These are phyloP conservation scores for Saccharomyces jurei DNA, from an alignment of 805 yeast genomes.

Conservation along the genomic window DNA sequence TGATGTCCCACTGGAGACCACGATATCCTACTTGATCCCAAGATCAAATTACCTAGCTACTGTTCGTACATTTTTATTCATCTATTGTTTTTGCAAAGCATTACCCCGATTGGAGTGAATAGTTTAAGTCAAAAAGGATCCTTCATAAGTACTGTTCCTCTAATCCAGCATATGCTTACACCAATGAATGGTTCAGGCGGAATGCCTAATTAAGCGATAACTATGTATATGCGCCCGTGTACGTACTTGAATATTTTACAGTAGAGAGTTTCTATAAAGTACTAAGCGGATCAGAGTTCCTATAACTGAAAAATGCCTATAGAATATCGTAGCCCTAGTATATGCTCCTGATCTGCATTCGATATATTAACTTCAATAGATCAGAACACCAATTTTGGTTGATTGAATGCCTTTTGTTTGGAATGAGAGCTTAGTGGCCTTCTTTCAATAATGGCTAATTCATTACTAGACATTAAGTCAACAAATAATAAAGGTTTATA, in stretches of 20 bases:
- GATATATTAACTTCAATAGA: neutral
- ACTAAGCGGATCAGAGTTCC: neutral
- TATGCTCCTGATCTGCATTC: neutral
- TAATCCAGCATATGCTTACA: neutral
- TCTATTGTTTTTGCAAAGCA: neutral
- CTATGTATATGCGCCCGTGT: neutral
- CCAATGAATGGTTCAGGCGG: neutral
- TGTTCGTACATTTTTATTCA: neutral
- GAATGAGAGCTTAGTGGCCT: slow-evolving; percentile 51
- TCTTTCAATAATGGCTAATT: slow-evolving; percentile 68
- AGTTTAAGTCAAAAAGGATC: neutral
- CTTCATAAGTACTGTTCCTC: neutral
- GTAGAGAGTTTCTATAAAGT: neutral
- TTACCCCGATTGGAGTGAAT: neutral
- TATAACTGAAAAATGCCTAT: neutral
- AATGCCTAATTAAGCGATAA: neutral
- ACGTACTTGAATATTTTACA: neutral
- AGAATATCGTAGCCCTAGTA: neutral
- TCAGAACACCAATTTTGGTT: slow-evolving; percentile 46
- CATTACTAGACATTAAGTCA: slow-evolving; percentile 44
- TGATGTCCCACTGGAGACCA: neutral
- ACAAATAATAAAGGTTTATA: slow-evolving; percentile 66
- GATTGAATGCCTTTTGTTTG: slow-evolving; percentile 53
- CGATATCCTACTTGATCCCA: neutral
- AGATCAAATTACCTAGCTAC: neutral